Base-by-base conservation (phyloP, 2,329 filamentous ascomycete species). In the Sclerotinia subarctica region DNA sequence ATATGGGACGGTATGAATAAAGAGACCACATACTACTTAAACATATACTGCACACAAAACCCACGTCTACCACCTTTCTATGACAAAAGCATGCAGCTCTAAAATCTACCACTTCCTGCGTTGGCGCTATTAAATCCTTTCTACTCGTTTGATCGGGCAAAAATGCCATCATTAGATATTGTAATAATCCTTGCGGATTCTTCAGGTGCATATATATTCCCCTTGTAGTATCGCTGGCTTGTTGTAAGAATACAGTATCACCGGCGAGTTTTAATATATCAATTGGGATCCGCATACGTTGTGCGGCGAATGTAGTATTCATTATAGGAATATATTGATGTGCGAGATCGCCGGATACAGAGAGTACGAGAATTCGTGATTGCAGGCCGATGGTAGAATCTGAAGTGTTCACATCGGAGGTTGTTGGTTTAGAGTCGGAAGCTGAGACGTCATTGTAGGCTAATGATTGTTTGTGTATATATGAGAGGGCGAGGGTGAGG, bases 31-130 rank as follows among this genome's bases (percentile, higher is more conserved):
- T 79, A 86, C 83, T 99, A 78, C 92, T 96, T 56, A 99, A 82
- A 77, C 95, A 99, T 73, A 99, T 93, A 70, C 92, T 96, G 82
- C 95, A 99, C 49, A 99, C 94, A 77, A 92, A 99, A 11, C 94
- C 95, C 1, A 94, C 88, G 79, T 97, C 93, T 54, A 99, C 90
- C 26, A 98, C 93, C 47, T 87, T 88, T 63, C 94, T 86, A 80
- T 99, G 95, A 78, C 95, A 99, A 81, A 99, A 99, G 78, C 95
- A 99, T 4, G 95, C 95, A n/a, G 96, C 94, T 54, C 95, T 88
- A 78, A 99, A 99, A 80, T 99, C 96, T 54, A 99, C 93, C 56
- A 90, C 89, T 67, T 94, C 91, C 49, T 92, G 89, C 10, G 91
- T 92, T 0, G 95, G 94, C 5, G 90, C 82, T 53, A 97, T 85